Evolutionary conservation across 345 rosid genomes (phyloP).

Genomic region (Brassica nigra): DNA sequence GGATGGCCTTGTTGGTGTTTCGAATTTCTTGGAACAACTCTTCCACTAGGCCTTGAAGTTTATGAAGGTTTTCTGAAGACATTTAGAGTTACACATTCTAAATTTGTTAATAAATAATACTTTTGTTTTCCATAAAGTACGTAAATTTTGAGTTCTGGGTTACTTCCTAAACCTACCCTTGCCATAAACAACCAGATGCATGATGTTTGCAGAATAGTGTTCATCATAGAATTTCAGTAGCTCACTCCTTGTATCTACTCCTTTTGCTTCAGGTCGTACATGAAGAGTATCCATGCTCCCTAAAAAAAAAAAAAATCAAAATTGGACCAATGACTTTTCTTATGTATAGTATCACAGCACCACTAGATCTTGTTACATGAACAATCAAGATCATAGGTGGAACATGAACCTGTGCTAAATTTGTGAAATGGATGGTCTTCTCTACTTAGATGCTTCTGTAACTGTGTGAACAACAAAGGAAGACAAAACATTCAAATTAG

Average conservation of each 20-base stretch:
- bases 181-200: slow-evolving; percentile 82
- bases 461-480: slow-evolving; percentile 47
- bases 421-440: slow-evolving; percentile 86
- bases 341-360: neutral
- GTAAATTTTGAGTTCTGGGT: neutral
- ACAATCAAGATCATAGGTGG: neutral
- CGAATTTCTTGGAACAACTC: slow-evolving; percentile 63
- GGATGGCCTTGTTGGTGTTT: slow-evolving; percentile 51
- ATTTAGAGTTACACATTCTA: slow-evolving; percentile 17
- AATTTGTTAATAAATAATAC: neutral
- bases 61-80: slow-evolving; percentile 68
- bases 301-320: slow-evolving; percentile 18
- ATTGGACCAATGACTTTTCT: neutral
- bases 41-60: slow-evolving; percentile 62
- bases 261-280: slow-evolving; percentile 73
- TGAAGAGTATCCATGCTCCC: slow-evolving; percentile 86
- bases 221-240: slow-evolving; percentile 76
- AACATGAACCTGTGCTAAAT: slow-evolving; percentile 72
- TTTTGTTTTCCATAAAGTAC: neutral
- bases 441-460: slow-evolving; percentile 70
- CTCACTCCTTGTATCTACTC: slow-evolving; percentile 74
- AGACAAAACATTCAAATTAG: neutral
- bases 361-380: neutral
- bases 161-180: slow-evolving; percentile 58
- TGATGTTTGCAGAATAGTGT: slow-evolving; percentile 84